Percentiles rank a stretch among this genome's conserved stretches.
These are phyloP conservation scores for Leccinellum rugosiceps DNA, from an alignment of 768 basidiomycete genomes.

Conservation along the genomic window DNA sequence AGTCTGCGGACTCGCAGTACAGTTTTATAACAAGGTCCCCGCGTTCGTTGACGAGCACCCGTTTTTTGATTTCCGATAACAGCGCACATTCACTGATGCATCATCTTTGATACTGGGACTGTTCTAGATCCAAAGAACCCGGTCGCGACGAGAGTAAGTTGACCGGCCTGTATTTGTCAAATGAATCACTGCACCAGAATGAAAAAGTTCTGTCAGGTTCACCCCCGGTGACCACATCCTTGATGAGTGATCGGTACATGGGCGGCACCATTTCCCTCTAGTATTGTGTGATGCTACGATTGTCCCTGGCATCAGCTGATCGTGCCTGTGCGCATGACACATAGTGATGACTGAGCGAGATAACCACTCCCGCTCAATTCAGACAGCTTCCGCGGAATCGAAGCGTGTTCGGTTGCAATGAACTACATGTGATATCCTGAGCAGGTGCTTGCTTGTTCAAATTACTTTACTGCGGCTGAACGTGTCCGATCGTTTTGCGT, in stretches of 20 bases:
- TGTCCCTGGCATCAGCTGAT: background rate
- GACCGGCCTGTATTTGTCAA: background rate
- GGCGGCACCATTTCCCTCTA: background rate
- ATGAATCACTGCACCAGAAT: background rate
- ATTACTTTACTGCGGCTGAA: background rate
- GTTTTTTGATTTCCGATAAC: background rate
- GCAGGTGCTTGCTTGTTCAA: background rate
- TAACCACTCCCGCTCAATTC: background rate
- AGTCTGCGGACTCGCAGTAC: background rate
- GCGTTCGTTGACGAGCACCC: background rate
- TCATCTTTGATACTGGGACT: background rate
- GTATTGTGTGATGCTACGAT: background rate
- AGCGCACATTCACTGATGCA: background rate
- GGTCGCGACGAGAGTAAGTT: background rate
- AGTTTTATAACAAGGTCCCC: background rate
- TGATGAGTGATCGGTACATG: background rate
- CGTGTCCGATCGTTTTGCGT: background rate
- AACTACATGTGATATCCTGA: background rate
- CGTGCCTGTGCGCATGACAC: background rate
- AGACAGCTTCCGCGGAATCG: background rate
- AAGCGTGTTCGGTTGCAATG: background rate
- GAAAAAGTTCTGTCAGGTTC: background rate
- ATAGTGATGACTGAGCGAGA: background rate
- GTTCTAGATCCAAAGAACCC: background rate
- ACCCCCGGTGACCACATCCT: background rate